phyloP scores from a whole-genome alignment of 352 stramenopile genomes.

The Globisporangium viniferum region DNA sequence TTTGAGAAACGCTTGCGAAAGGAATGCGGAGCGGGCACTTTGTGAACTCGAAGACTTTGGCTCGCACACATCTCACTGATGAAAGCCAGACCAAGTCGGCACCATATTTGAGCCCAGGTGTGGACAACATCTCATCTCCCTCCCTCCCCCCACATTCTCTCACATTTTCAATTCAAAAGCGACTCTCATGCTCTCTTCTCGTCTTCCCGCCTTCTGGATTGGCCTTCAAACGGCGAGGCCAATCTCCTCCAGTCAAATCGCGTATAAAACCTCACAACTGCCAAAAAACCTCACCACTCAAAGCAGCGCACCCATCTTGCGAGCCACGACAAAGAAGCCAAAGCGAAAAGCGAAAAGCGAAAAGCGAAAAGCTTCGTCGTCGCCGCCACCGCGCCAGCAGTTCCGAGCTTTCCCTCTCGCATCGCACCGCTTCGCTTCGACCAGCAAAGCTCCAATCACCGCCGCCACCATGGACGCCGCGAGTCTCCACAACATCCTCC shows the following conservation, averaged over 20 bases:
- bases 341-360: neutral
- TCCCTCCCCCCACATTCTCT: neutral
- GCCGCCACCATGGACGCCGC: conserved; percentile 75
- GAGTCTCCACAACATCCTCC: conserved; percentile 86
- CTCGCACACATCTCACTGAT: too few species aligned
- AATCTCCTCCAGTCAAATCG: conserved; percentile 12
- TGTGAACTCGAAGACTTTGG: neutral
- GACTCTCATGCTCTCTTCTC: neutral
- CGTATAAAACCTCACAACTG: neutral
- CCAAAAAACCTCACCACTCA: conserved; percentile 6
- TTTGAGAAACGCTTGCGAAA: neutral
- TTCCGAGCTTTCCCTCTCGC: conserved; percentile 15
- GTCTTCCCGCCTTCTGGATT: too few species aligned
- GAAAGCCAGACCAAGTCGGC: neutral
- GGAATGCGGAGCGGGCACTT: neutral
- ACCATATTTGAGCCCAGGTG: neutral
- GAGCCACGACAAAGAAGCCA: neutral
- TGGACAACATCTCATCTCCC: neutral
- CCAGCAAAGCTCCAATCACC: neutral
- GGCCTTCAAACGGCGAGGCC: neutral
- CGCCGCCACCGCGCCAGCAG: conserved; percentile 10
- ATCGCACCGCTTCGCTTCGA: neutral
- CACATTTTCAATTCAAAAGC: neutral
- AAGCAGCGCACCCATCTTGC: conserved; percentile 3
- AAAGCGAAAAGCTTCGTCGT: conserved; percentile 3